Evolutionary conservation across 371 early-diverging fungal species (phyloP), one percentile per base, ranked within the genome.

Genomic region (Rhizopus stolonifer): DNA sequence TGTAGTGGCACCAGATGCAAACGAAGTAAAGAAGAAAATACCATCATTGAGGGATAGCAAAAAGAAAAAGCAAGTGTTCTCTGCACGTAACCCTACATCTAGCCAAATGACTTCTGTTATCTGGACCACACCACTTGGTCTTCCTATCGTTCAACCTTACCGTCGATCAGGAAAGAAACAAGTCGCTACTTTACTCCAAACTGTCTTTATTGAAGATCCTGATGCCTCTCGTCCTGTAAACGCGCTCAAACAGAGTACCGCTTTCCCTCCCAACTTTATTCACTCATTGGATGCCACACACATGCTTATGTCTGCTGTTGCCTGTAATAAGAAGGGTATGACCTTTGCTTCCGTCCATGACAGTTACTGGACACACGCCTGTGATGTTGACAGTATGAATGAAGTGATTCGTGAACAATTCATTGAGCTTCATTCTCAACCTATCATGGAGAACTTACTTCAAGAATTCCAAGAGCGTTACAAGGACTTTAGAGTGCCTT

Each of bases 201-300:
- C 84, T 15, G 70, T 98, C 32, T 82, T 73, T 4, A 81, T 97
- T 47, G 67, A 69, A 42, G 92, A 96, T 64, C 70, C 83, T 4
- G 75, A 80, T 50, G 75, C 80, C 21, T 79, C 83, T 10, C 79
- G 89, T 14, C 92, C 94, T 17, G 95, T 97, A 40, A 91, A 96
- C 71, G 72, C 90, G 3, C 76, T 81, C 49, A 96, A 96, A 72
- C 98, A 98, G 64, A 85, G 90, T 44, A 88, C 93, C 0, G 99
- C 97, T 1, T 98, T 98, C 82, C 98, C 99, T 39, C 99, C 99
- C 50, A 98, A 98, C 79, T 98, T 94, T 70, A 89, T 98, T 57
- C 99, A 98, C 74, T 95, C 95, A 1, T 79, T 98, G 29, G 99
- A 98, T 69, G 99, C 99, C 1, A 85, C 95, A 2, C 99, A 98